Percentiles rank a stretch among this genome's conserved stretches.
phyloP scores from a whole-genome alignment of 2,329 filamentous ascomycete species.

The Penicillium sp. region DNA sequence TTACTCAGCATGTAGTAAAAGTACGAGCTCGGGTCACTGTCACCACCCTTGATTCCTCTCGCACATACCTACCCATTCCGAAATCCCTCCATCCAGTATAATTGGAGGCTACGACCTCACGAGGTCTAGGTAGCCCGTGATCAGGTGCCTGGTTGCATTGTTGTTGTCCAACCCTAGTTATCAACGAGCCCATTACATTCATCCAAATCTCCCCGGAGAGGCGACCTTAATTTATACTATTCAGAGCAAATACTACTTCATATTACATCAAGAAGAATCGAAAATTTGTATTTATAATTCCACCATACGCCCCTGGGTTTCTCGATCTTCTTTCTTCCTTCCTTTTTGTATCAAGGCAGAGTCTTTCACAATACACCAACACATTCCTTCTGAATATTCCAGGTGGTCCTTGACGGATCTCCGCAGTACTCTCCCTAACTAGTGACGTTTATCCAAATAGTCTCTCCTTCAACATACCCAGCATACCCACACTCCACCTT shows the following conservation, averaged over 20 bases:
- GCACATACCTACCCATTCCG: background rate
- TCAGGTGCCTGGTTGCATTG: slow-evolving; percentile 10
- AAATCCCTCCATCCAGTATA: background rate
- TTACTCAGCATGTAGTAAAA: background rate
- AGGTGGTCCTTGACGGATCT: slow-evolving; percentile 8
- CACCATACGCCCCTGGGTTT: background rate
- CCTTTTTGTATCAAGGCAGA: background rate
- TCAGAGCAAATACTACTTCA: background rate
- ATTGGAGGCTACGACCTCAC: slow-evolving; percentile 3
- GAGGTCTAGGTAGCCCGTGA: background rate
- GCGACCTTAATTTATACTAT: background rate
- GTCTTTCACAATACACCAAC: slow-evolving; percentile 2
- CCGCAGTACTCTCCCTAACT: slow-evolving; percentile 6
- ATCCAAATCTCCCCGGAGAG: background rate
- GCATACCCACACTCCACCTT: background rate
- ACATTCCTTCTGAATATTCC: slow-evolving; percentile 8
- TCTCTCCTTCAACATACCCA: background rate
- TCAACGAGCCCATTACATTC: background rate
- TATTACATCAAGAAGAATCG: background rate
- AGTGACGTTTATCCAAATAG: background rate
- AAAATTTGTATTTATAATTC: background rate
- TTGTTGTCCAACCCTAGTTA: background rate
- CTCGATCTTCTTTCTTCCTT: background rate
- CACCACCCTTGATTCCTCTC: background rate
- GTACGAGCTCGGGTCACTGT: background rate